phyloP scores from a whole-genome alignment of 73 alveolate species.

The Urostyla sp. region DNA sequence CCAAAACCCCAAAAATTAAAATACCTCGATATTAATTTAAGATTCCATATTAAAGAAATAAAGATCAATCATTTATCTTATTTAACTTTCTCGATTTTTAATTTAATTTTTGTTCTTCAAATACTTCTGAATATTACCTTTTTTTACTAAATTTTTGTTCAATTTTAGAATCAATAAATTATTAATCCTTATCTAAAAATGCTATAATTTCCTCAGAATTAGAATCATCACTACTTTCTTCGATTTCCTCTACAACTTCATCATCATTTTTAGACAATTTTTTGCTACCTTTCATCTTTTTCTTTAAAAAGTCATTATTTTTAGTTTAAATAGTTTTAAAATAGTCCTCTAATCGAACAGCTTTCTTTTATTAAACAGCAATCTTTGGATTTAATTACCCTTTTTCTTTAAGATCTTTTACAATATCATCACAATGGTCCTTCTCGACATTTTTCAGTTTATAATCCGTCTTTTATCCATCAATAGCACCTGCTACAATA shows the following conservation, averaged over 20 bases:
- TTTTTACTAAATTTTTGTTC: no score
- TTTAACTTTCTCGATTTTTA: no score
- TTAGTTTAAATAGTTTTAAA: neutral
- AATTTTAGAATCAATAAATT: no score
- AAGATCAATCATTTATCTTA: no score
- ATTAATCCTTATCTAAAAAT: no score
- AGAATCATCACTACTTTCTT: neutral
- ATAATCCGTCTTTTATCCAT: constrained; percentile 38
- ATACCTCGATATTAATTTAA: no score
- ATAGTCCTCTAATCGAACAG: constrained; percentile 38
- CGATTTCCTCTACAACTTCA: neutral
- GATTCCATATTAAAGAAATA: no score
- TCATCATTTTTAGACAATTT: neutral
- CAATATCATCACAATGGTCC: constrained; percentile 55
- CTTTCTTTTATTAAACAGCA: neutral
- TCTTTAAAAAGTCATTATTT: neutral
- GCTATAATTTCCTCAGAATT: no score
- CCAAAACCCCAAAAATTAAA: no score
- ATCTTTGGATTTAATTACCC: constrained; percentile 49
- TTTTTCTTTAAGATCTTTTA: constrained; percentile 53
- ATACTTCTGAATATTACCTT: no score
- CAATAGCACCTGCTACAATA: constrained; percentile 88
- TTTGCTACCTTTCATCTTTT: neutral
- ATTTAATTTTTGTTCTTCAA: no score
- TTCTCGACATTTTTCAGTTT: constrained; percentile 25